Conservation (phyloP, 306 rosid species). For the Carpinus viminea region DNA sequence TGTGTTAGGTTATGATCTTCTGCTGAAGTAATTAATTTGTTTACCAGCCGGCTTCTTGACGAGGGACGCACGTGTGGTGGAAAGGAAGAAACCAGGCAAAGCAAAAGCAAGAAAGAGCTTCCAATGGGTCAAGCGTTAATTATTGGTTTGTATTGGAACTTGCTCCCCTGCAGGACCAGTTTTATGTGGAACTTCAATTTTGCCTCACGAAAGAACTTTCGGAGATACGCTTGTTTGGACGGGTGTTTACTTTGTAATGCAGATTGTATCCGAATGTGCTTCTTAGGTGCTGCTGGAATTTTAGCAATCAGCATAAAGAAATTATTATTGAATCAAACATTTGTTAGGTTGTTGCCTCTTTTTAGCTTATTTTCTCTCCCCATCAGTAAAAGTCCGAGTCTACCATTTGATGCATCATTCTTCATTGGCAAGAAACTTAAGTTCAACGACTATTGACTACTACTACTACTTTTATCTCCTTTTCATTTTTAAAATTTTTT, state of each 20-base stretch:
- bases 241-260: conserved; percentile 21
- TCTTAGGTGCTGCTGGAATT: conserved; percentile 24
- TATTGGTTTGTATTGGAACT: conserved; percentile 1
- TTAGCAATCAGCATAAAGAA: conserved; percentile 22
- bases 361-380: background rate
- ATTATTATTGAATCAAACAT: conserved; percentile 23
- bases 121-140: conserved; percentile 99
- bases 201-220: conserved; percentile 31
- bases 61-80: conserved; percentile 86
- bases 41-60: conserved; percentile 89
- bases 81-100: conserved; percentile 96
- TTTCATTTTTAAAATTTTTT: too few species aligned
- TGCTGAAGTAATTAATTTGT: conserved; percentile 27
- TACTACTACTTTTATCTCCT: too few species aligned
- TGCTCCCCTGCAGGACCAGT: conserved; percentile 9
- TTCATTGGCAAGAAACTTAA: background rate
- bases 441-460: too few species aligned
- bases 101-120: conserved; percentile 98
- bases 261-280: conserved; percentile 17
- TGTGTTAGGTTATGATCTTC: conserved; percentile 5
- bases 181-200: conserved; percentile 34
- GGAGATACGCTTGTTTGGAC: conserved; percentile 21
- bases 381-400: background rate
- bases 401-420: background rate
- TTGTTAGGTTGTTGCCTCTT: background rate